Evolutionary conservation across 2,329 filamentous ascomycete genomes (phyloP).

Genomic region (Epichloe typhina): DNA sequence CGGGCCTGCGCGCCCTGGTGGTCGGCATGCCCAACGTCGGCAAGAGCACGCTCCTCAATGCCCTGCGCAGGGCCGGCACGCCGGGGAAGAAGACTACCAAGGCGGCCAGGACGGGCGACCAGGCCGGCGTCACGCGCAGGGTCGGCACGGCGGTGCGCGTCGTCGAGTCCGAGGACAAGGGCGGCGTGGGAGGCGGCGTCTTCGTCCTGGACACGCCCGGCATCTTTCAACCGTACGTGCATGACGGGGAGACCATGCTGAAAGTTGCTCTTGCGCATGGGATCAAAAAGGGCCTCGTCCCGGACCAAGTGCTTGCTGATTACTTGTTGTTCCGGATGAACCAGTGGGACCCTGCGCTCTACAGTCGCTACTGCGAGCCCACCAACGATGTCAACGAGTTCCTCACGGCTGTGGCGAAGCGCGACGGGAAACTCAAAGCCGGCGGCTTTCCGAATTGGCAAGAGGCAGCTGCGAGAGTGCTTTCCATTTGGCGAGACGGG

Average conservation of each 20-base stretch:
- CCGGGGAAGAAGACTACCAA: constrained; percentile 35
- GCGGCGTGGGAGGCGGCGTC: constrained; percentile 44
- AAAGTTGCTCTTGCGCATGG: constrained; percentile 86
- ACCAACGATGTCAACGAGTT: constrained; percentile 76
- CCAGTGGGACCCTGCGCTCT: constrained; percentile 45
- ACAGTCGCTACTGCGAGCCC: constrained; percentile 49
- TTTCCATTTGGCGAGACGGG: constrained; percentile 72
- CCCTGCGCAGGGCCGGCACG: constrained; percentile 55
- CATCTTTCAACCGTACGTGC: constrained; percentile 87
- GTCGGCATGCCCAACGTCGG: constrained; percentile 98
- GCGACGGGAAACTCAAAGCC: constrained; percentile 62
- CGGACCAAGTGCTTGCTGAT: constrained; percentile 67
- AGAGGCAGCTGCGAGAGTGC: constrained; percentile 63
- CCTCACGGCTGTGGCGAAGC: constrained; percentile 55
- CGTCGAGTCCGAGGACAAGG: constrained; percentile 27
- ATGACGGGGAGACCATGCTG: constrained; percentile 76
- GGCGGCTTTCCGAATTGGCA: constrained; percentile 60
- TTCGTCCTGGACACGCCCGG: constrained; percentile 88
- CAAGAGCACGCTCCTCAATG: constrained; percentile 89
- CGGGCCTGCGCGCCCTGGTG: constrained; percentile 72
- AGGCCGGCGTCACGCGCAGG: constrained; percentile 83
- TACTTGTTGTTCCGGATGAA: constrained; percentile 86
- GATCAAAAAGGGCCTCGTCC: constrained; percentile 79
- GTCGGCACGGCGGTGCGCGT: constrained; percentile 76
- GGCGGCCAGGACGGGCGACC: constrained; percentile 68